Conservation (phyloP, 805 yeast species). For the Scheffersomyces ergatensis region DNA sequence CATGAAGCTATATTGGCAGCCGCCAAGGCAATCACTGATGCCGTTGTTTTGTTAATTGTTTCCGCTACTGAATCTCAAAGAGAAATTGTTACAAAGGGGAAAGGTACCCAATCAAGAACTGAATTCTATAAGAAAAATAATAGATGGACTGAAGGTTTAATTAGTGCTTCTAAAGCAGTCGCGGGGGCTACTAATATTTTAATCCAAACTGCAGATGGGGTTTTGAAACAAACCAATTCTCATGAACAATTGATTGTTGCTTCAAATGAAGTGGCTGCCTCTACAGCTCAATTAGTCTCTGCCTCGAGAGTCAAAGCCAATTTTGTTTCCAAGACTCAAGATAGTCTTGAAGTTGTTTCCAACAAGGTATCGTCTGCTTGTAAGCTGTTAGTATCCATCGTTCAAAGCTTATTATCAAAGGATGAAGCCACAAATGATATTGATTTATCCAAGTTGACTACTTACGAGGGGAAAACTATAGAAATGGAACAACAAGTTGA, state of each 20-base stretch:
- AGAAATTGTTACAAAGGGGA: conserved; percentile 73
- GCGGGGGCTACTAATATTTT: conserved; percentile 80
- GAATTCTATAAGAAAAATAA: conserved; percentile 84
- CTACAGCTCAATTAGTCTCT: conserved; percentile 89
- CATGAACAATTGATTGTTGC: conserved; percentile 87
- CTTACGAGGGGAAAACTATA: conserved; percentile 78
- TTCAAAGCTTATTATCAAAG: conserved; percentile 54
- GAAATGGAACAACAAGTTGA: conserved; percentile 95
- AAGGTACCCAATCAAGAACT: conserved; percentile 62
- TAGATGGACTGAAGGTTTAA: conserved; percentile 91
- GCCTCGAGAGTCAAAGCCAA: conserved; percentile 86
- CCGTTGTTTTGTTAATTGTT: conserved; percentile 66
- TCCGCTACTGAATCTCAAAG: conserved; percentile 80
- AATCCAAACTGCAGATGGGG: conserved; percentile 85
- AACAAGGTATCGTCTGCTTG: conserved; percentile 75
- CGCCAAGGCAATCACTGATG: conserved; percentile 76
- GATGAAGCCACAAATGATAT: conserved; percentile 37
- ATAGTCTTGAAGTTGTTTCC: conserved; percentile 65
- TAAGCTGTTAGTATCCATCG: conserved; percentile 65
- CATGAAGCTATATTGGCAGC: conserved; percentile 76
- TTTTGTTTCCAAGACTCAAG: conserved; percentile 74
- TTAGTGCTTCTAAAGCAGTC: conserved; percentile 85
- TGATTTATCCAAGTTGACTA: conserved; percentile 66
- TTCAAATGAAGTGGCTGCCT: conserved; percentile 87
- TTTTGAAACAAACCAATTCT: conserved; percentile 57